A percentile compares a stretch with the other conserved stretches of the same genome.
These are phyloP conservation scores for Cercospora nicotianae DNA, from an alignment of 2,329 filamentous ascomycete species.

Conservation along the genomic window DNA sequence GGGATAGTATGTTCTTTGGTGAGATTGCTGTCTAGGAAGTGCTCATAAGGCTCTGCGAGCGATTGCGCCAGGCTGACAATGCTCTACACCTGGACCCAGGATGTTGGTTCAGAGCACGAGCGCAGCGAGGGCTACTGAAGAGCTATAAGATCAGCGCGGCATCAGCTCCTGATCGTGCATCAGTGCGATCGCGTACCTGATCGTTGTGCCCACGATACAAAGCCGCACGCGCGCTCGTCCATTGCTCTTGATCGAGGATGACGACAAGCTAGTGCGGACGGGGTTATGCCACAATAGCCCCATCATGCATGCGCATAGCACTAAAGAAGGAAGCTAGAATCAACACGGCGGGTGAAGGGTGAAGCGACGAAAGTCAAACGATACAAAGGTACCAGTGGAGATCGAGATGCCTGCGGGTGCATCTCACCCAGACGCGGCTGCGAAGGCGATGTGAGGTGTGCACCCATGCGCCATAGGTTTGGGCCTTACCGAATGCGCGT, in stretches of 20 bases:
- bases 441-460: constrained; percentile 21
- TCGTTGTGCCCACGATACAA: constrained; percentile 22
- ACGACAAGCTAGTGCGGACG: constrained; percentile 27
- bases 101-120: constrained; percentile 3
- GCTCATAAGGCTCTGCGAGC: background rate
- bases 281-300: constrained; percentile 25
- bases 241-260: constrained; percentile 25
- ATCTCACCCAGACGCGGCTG: constrained; percentile 21
- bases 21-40: background rate
- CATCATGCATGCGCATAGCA: constrained; percentile 21
- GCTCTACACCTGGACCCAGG: background rate
- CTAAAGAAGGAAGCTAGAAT: constrained; percentile 26
- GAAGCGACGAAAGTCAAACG: constrained; percentile 27
- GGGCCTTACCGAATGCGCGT: constrained; percentile 1
- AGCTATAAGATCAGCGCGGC: constrained; percentile 11
- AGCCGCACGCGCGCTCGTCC: constrained; percentile 19
- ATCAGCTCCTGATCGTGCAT: constrained; percentile 21
- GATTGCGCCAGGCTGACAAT: background rate
- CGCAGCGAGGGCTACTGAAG: background rate
- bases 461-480: constrained; percentile 11
- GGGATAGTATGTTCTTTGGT: background rate
- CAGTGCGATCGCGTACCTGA: constrained; percentile 14
- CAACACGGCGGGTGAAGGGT: constrained; percentile 19
- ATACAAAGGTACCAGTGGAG: constrained; percentile 20
- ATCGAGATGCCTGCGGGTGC: constrained; percentile 28